Evolutionary conservation across 73 alveolate genomes (phyloP).

Genomic region (Breviolum minutum): DNA sequence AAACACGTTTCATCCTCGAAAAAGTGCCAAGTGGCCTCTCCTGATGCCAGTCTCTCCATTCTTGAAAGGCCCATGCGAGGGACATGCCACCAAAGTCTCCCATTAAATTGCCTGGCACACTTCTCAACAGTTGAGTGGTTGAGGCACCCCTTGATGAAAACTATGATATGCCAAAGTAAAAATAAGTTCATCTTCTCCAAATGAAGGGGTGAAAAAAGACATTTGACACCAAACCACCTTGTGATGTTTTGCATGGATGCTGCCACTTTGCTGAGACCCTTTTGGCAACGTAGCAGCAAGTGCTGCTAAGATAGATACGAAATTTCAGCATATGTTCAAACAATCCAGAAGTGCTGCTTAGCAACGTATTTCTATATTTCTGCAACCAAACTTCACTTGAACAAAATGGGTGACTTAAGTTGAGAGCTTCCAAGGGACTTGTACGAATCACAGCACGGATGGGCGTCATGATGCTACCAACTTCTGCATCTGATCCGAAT

Average conservation of each 20-base stretch:
- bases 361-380: too few relatives aligned
- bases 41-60: neutral
- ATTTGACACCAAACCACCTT: too few relatives aligned
- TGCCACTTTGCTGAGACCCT: neutral
- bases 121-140: neutral
- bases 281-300: neutral
- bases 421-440: neutral
- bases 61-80: neutral
- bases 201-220: too few relatives aligned
- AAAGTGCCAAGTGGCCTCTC: neutral
- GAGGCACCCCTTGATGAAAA: too few relatives aligned
- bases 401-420: too few relatives aligned
- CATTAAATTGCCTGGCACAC: neutral
- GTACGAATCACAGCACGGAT: constrained; percentile 33
- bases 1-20: neutral
- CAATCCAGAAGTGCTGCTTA: too few relatives aligned
- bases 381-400: too few relatives aligned
- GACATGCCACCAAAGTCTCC: neutral
- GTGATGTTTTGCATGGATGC: neutral
- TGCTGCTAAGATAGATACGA: too few relatives aligned
- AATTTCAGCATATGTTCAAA: too few relatives aligned
- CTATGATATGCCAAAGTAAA: too few relatives aligned
- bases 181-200: too few relatives aligned
- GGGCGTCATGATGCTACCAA: neutral
- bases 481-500: neutral